Base-by-base conservation (phyloP, 2,329 filamentous ascomycete genomes). In the Elsinoe arachidis region DNA sequence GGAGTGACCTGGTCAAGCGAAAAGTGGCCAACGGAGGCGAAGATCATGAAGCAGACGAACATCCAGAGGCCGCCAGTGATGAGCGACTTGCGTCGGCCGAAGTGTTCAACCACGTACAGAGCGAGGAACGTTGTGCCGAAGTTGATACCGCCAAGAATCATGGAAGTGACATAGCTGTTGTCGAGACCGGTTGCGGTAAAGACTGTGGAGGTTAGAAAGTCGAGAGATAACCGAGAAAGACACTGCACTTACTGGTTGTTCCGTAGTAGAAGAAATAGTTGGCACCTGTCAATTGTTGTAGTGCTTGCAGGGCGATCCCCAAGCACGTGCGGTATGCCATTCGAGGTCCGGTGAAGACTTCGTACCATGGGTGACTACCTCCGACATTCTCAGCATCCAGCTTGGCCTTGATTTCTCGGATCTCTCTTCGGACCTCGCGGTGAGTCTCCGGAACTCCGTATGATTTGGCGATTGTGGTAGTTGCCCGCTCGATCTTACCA, bases 271-370 rank as follows among this genome's bases (percentile, higher is more conserved):
- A 85, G 73, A 83, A 85, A 70, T 82, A 86, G 71, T 85, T 85
- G 59, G 80, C 82, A 33, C 85, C 85, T 0, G 83, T 86, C 1
- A 88, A 73, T 66, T 88, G 85, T 68, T 87, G 84, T 4, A 84
- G 79, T 41, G 81, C 79, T 69, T 86, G 82, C 1, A 88, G 76
- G 2, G 74, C 67, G 35, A 87, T 78, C 38, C 85, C 84, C 0
- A 87, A 75, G 0, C 81, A 47, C 0, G 82, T 84, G 23, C 85
- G 78, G 68, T 87, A 83, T 5, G 80, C 63, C 77, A 87, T 90
- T 61, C 83, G 83, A 63, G 84, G 85, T 61, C 78, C 76, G 58
- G 80, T 78, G 62, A 90, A 76, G 63, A 83, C 80, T 63, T 87
- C 84, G 59, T 88, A 83, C 78, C 82, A 85, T 68, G 79, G 81